Percentiles rank a stretch among this genome's conserved stretches.
These are phyloP conservation scores for Seiridium cupressi DNA, from an alignment of 2,329 filamentous ascomycete species.

Conservation along the genomic window DNA sequence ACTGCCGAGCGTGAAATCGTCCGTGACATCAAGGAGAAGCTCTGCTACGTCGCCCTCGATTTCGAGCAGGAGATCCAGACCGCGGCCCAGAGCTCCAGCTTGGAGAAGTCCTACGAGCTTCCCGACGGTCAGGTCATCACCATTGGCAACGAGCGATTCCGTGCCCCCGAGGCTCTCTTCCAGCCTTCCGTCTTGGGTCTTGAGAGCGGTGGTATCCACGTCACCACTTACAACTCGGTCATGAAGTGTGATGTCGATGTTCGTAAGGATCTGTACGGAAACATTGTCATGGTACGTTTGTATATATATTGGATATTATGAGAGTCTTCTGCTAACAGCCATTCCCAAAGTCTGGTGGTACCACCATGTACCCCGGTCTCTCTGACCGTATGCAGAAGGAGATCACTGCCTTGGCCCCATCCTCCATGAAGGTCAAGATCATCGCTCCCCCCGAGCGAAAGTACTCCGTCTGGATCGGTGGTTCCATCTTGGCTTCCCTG, in stretches of 20 bases:
- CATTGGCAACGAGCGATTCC: conserved; percentile 99
- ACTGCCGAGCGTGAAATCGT: conserved; percentile 99
- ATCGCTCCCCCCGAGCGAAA: conserved; percentile 99
- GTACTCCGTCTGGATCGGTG: conserved; percentile 99
- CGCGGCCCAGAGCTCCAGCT: conserved; percentile 94
- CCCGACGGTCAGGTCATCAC: conserved; percentile 99
- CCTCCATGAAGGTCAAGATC: conserved; percentile 99
- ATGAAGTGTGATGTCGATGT: conserved; percentile 99
- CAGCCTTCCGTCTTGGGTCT: conserved; percentile 97
- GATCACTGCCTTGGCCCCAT: conserved; percentile 98
- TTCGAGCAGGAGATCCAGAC: conserved; percentile 99
- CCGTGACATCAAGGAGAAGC: conserved; percentile 99
- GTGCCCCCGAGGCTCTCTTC: conserved; percentile 99
- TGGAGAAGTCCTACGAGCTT: conserved; percentile 99
- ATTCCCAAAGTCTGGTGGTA: conserved; percentile 84
- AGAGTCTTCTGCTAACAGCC: conserved; percentile 27
- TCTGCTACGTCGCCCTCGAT: conserved; percentile 99
- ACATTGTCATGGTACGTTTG: conserved; percentile 97
- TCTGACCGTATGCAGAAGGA: conserved; percentile 99
- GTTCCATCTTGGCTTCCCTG: conserved; percentile 98
- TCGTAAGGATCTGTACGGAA: conserved; percentile 99
- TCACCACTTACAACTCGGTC: conserved; percentile 99
- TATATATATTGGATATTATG: not conserved
- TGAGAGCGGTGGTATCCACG: conserved; percentile 98
- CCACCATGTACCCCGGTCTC: conserved; percentile 99